Conservation (phyloP, 2,329 filamentous ascomycete genomes). For the Zymoseptoria passerinii region DNA sequence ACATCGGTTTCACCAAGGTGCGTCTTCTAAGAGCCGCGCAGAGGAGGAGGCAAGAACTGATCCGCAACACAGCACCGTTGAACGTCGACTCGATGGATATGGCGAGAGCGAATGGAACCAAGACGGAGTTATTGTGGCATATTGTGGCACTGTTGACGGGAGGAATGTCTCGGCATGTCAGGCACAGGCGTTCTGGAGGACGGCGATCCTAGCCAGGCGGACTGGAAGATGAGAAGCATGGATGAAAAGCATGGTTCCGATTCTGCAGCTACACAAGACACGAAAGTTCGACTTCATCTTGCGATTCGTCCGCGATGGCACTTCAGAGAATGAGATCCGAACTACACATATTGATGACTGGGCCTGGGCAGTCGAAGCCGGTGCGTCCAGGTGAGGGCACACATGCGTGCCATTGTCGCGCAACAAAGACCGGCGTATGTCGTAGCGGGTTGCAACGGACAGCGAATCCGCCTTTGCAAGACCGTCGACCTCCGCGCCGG, state of each 20-base stretch:
- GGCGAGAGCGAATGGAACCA: constrained; percentile 2
- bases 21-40: not conserved
- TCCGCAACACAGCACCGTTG: constrained; percentile 25
- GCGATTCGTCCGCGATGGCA: not conserved
- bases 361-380: not conserved
- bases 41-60: constrained; percentile 6
- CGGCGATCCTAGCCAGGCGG: constrained; percentile 7
- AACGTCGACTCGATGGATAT: constrained; percentile 15
- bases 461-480: no score
- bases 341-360: not conserved
- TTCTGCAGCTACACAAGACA: constrained; percentile 12
- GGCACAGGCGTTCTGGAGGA: constrained; percentile 16
- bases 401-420: no score
- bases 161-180: constrained; percentile 12
- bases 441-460: no score
- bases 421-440: no score
- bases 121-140: constrained; percentile 1
- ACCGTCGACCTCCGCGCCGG: no score
- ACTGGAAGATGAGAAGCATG: constrained; percentile 1
- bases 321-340: not conserved
- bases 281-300: not conserved
- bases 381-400: no score
- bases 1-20: constrained; percentile 64
- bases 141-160: constrained; percentile 5
- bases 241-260: constrained; percentile 4